Conservation (phyloP, 495 filamentous ascomycete species). For the Polyplosphaeria fusca region DNA sequence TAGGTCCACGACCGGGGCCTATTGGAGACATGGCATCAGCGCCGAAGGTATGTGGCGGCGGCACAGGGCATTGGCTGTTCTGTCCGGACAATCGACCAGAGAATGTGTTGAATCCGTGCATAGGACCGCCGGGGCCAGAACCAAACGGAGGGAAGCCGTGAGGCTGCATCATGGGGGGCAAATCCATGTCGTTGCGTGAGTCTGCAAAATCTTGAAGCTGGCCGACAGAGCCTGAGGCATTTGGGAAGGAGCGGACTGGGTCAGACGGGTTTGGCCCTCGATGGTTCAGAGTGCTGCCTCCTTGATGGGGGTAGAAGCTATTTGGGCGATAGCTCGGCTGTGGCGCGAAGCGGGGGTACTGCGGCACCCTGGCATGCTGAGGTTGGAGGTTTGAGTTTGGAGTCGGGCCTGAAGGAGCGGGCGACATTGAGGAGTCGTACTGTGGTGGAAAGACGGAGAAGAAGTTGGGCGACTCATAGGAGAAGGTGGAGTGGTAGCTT, state of each 20-base stretch:
- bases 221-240: background rate
- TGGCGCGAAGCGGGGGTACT: background rate
- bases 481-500: constrained; percentile 9
- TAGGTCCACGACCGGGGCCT: no score
- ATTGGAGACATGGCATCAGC: no score
- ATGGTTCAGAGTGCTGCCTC: constrained; percentile 1
- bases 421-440: constrained; percentile 3
- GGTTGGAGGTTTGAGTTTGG: background rate
- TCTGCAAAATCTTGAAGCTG: constrained; percentile 5
- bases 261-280: background rate
- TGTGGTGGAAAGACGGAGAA: background rate
- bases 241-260: background rate
- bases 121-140: no score
- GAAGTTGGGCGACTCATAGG: constrained; percentile 6
- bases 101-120: no score
- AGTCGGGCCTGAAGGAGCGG: background rate
- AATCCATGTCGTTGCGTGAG: background rate
- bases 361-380: background rate
- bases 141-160: no score
- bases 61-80: no score
- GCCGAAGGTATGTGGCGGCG: no score
- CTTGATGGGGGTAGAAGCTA: constrained; percentile 4
- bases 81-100: no score
- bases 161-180: constrained; percentile 11
- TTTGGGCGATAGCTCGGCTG: background rate